Base-by-base conservation (phyloP, 495 filamentous ascomycete species). In the Xylaria longipes region DNA sequence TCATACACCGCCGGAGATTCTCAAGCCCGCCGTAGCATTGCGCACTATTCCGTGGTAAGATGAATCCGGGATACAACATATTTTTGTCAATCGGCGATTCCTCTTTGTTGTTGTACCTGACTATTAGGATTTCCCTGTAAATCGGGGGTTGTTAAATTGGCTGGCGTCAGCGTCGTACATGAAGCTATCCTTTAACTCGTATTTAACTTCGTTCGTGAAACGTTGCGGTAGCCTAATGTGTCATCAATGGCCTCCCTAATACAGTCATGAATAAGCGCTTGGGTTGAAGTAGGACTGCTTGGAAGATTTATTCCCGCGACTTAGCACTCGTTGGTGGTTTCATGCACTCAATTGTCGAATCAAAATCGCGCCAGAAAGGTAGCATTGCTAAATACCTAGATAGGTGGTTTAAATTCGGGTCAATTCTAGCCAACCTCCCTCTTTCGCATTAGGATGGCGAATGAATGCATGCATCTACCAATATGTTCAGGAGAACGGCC, bases 101-200 rank as follows among this genome's bases (percentile, higher is more conserved):
- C 2, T 22, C 25, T 56, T 11, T 37, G 17, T 5, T 22, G 37
- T 60, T 2, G 7, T 22, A 37, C 20, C 33, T 22, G 3, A 12
- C 52, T 1, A 56, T 4, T 37, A 11, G 57, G 6, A 20, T 60
- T n/a, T 1, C 2, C 20, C 5, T 22, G 27, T 57, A 14, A 20
- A 37, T 41, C 57, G 9, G 33, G 35, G 9, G 11, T 39, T 33
- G 20, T 22, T 33, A 25, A 31, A 27, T 22, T 12, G 12, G 63
- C 63, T 65, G 63, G 63, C 63, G 63, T 48, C 63, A 65, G 63
- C 63, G 35, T 48, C 45, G 41, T 29, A 25, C 60, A 41, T 65
- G 43, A 50, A 33, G 17, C 5, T 15, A 20, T 33, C 27, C 27
- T 33, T 31, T 1, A 31, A 35, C 31, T 43, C 43, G 43, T 50